A percentile compares a stretch with the other conserved stretches of the same genome.
Conservation (phyloP, 1,284 basidiomycete species). For the Rhodotorula sp. region DNA sequence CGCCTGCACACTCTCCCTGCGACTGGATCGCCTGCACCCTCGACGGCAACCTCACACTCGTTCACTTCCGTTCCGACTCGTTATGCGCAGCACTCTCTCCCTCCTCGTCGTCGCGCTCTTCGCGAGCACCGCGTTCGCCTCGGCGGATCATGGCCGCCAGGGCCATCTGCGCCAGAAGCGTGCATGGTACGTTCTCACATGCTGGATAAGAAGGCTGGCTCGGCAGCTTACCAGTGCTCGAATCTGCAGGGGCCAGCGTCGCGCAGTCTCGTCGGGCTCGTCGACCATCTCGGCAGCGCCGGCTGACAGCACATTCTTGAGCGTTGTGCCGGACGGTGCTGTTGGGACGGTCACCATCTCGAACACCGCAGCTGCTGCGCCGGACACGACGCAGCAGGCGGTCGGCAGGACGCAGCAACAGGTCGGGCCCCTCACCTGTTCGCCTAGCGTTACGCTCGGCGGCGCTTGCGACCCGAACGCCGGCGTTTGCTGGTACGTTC, state of each 20-base stretch:
- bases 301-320: conserved; percentile 7
- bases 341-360: conserved; percentile 25
- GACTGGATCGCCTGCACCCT: neutral
- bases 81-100: conserved; percentile 20
- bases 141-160: conserved; percentile 13
- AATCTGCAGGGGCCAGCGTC: conserved; percentile 7
- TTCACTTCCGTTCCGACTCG: neutral
- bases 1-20: no score
- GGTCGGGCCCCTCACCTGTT: conserved; percentile 9
- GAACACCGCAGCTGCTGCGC: conserved; percentile 19
- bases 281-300: neutral
- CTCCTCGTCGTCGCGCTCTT: conserved; percentile 13
- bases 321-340: conserved; percentile 22
- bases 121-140: conserved; percentile 13
- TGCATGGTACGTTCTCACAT: conserved; percentile 19
- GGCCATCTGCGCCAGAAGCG: conserved; percentile 18
- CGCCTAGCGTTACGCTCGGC: conserved; percentile 3
- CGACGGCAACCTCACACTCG: neutral
- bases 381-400: neutral
- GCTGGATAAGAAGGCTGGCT: neutral
- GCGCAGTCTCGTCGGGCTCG: neutral
- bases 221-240: neutral
- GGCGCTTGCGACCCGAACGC: conserved; percentile 29
- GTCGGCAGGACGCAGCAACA: conserved; percentile 11
- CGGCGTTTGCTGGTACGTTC: conserved; percentile 29